Evolutionary conservation across 495 filamentous ascomycete species (phyloP), one percentile per base, ranked within the genome.

Genomic region (Aspergillus haitiensis): DNA sequence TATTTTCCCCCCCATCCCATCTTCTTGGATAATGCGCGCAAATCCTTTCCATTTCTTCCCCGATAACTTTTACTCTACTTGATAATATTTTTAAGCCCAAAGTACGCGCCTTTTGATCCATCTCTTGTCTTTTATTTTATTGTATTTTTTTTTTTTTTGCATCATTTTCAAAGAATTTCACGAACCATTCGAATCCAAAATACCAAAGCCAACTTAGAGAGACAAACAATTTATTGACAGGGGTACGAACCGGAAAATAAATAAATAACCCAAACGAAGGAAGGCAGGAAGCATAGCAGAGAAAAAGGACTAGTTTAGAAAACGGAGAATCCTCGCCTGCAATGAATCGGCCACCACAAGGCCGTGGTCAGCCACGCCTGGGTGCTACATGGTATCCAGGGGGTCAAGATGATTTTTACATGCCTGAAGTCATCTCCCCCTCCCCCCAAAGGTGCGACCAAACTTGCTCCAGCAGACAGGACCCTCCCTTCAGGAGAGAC

Each of bases 301-400:
- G 53, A 59, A 59, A 64, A 49, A 62, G 52, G 36, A 58, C 54
- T 54, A 60, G 42, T 55, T 32, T 42, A 52, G 21, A 59, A 48
- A 35, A 45, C 42, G 51, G 46, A 59, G 46, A 56, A 60, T 47
- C 27, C 13, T 51, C 16, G 18, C 34, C 7, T 12, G 31, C 61
- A 48, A 77, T 78, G 76, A 75, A 77, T 62, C 69, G 68, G 62
- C 73, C 70, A 64, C 72, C 69, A 63, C 71, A 76, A 65, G 74
- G 78, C 63, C 74, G 69, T 68, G 75, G 73, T 72, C 78, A 78
- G 66, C 69, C 73, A 65, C 70, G 78, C 60, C 76, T 93, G 65
- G 88, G 87, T 69, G 91, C 93, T 59, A 96, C 93, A 49, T 96
- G 96, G 78, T 88, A 90, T 73, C 93, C 94, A 64, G 91, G 93